Base-by-base conservation (phyloP, 1,284 basidiomycete genomes). In the Apiotrichum gamsii region DNA sequence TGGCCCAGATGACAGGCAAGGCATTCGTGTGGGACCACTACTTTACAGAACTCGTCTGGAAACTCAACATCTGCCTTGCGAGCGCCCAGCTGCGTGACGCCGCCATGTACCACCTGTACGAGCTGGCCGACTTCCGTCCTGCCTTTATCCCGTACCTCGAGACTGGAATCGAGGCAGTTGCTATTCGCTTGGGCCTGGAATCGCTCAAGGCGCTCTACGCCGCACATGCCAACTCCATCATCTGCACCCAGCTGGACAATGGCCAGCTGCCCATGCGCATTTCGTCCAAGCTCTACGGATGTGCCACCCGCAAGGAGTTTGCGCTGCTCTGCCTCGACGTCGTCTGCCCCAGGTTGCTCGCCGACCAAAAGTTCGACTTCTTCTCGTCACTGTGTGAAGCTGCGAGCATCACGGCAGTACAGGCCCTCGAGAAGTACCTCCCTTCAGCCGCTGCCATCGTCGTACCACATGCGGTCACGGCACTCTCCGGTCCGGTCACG, bases 71-170 rank as follows among this genome's bases (percentile, higher is more conserved):
- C 52, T 84, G 93, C 74, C 78, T 96, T 25, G 79, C 82, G 16
- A 87, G 83, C 62, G 85, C 88, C 2, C 78, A 80, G 1, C 79
- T 87, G 11, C 80, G 93, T n/a, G 79, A 86, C n/a, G 84, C 82
- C 0, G 80, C 90, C 1, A 88, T 94, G 61, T 91, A 85, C 79
- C 84, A 93, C 67, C 68, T 97, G 30, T 75, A 96, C 48, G 88
- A 91, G 65, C 78, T 81, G 5, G 39, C 81, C 74, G 55, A 75
- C 78, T 33, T 70, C 73, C 57, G 54, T 3, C 28, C 57, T 20
- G 58, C 60, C 16, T 86, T 83, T 61, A 73, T 77, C 8, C 62
- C 60, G 6, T 83, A 89, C 57, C 79, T 90, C 31, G 79, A 83
- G 56, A 73, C 77, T 2, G 76, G 87, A 18, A 74, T 96, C 15